Evolutionary conservation across 345 rosid genomes (phyloP).

Genomic region (Heritiera fomes): DNA sequence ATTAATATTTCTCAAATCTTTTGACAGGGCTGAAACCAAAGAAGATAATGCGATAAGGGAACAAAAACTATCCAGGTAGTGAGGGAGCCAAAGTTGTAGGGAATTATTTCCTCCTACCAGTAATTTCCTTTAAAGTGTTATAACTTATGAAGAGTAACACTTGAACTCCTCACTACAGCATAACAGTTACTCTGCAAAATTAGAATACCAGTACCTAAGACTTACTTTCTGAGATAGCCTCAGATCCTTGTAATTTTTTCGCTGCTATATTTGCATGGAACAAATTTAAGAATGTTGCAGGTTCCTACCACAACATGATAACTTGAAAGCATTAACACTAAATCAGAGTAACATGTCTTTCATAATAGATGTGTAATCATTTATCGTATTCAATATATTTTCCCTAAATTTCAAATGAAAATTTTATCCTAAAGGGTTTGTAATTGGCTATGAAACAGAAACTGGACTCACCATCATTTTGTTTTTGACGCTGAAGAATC

Average conservation of each 20-base stretch:
- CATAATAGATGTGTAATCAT: not conserved
- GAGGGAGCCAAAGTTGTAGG: not conserved
- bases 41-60: not conserved
- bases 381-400: not conserved
- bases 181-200: not conserved
- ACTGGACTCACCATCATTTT: slow-evolving; percentile 75
- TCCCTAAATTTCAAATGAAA: not conserved
- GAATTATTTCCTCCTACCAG: slow-evolving; percentile 8
- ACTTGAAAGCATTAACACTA: slow-evolving; percentile 8
- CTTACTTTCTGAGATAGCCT: not conserved
- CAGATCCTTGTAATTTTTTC: not conserved
- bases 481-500: slow-evolving; percentile 86
- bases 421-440: not conserved
- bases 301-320: not conserved
- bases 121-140: not conserved
- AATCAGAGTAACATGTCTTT: not conserved
- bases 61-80: not conserved
- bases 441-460: not conserved
- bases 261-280: not conserved
- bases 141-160: not conserved
- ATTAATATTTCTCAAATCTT: not conserved
- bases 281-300: not conserved
- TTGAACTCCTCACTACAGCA: not conserved
- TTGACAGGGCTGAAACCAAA: not conserved
- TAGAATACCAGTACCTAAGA: slow-evolving; percentile 2